These are phyloP conservation scores for Nyctanthes arbortristis DNA, from an alignment of 257 asterid species.

Conservation along the genomic window DNA sequence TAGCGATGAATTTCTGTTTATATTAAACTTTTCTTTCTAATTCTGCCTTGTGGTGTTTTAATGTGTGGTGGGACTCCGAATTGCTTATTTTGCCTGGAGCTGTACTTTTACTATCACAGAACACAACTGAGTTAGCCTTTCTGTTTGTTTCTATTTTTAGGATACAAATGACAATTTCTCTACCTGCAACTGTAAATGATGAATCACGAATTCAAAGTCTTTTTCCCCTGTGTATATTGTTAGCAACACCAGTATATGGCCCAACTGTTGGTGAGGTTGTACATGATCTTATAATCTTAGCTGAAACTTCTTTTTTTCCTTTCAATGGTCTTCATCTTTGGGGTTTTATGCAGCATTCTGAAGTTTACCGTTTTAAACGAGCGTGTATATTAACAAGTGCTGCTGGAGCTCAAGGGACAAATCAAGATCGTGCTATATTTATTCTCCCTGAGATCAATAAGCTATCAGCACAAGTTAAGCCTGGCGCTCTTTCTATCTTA, in stretches of 20 bases:
- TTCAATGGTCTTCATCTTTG: constrained; percentile 16
- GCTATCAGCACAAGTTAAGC: constrained; percentile 67
- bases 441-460: constrained; percentile 84
- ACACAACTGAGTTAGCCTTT: constrained; percentile 20
- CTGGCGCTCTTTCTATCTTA: constrained; percentile 79
- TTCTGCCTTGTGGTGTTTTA: neutral
- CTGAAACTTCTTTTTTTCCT: constrained; percentile 22
- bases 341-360: constrained; percentile 56
- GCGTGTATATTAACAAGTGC: constrained; percentile 61
- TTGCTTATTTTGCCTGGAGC: constrained; percentile 19
- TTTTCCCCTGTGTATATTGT: constrained; percentile 80
- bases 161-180: constrained; percentile 80
- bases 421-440: constrained; percentile 63
- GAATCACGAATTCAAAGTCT: constrained; percentile 60
- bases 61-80: constrained; percentile 15
- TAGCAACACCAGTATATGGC: constrained; percentile 73
- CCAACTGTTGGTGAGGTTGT: constrained; percentile 67
- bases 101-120: neutral
- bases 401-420: constrained; percentile 56
- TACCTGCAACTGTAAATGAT: constrained; percentile 66
- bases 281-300: constrained; percentile 22
- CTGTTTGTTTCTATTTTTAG: constrained; percentile 35
- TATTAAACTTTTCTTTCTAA: neutral
- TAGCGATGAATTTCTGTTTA: neutral
- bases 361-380: constrained; percentile 68